Conservation (phyloP, 2,329 filamentous ascomycete species). For the Botrytis fragariae region DNA sequence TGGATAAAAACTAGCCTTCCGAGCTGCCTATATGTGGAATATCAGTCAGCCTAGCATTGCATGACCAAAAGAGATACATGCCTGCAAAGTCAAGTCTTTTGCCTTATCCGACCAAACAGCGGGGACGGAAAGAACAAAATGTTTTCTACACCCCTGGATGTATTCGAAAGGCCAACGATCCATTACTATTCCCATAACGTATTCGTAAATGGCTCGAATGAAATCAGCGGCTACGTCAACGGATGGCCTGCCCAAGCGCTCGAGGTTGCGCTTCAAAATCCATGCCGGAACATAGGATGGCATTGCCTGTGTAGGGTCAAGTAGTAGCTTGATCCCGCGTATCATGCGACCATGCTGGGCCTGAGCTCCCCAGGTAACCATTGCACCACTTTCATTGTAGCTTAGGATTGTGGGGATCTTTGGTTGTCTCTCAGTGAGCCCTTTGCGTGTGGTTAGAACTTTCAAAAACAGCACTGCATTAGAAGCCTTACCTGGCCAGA, state of each 20-base stretch:
- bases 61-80: neutral
- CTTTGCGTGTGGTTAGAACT: neutral
- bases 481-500: slow-evolving; percentile 27
- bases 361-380: slow-evolving; percentile 26
- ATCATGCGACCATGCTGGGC: slow-evolving; percentile 20
- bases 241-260: slow-evolving; percentile 49
- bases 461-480: neutral
- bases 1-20: slow-evolving; percentile 15
- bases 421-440: slow-evolving; percentile 11
- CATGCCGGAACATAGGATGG: slow-evolving; percentile 24
- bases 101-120: slow-evolving; percentile 58
- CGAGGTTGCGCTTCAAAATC: slow-evolving; percentile 33
- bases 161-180: slow-evolving; percentile 44
- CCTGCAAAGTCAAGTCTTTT: slow-evolving; percentile 46
- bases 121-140: slow-evolving; percentile 57
- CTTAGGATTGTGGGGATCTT: slow-evolving; percentile 24
- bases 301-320: slow-evolving; percentile 31
- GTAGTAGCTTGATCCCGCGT: slow-evolving; percentile 31
- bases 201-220: slow-evolving; percentile 39
- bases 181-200: slow-evolving; percentile 48
- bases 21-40: slow-evolving; percentile 20
- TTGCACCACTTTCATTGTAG: too few species aligned
- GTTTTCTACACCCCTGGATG: slow-evolving; percentile 46
- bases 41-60: neutral
- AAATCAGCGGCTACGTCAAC: slow-evolving; percentile 44